Percentiles rank a stretch among this genome's conserved stretches.
Evolutionary conservation across 2,329 filamentous ascomycete genomes (phyloP).

Genomic region (Neopestalotiopsis clavispora): DNA sequence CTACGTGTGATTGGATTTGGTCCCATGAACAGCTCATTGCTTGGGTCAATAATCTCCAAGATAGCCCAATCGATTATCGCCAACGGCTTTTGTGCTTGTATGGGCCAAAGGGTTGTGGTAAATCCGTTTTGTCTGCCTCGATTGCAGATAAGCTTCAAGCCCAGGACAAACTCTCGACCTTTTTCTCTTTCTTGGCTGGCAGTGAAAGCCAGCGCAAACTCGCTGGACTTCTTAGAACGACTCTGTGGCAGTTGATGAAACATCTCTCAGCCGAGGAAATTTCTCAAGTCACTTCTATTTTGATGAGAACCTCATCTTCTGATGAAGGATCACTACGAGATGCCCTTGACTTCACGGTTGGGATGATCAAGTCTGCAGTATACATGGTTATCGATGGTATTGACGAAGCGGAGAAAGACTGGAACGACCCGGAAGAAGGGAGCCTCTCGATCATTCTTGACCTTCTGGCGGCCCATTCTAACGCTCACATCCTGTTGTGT

Average conservation of each 20-base stretch:
- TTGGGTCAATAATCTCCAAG: background rate
- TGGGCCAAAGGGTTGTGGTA: background rate
- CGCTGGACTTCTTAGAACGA: background rate
- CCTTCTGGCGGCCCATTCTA: background rate
- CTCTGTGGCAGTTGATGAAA: background rate
- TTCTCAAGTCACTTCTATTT: background rate
- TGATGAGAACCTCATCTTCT: background rate
- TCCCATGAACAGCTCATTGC: background rate
- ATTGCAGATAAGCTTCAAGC: background rate
- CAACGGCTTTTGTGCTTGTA: background rate
- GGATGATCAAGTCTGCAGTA: background rate
- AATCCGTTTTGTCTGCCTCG: background rate
- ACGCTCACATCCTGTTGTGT: background rate
- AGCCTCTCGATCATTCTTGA: background rate
- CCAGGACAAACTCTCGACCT: background rate
- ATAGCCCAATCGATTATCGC: background rate
- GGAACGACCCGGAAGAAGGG: background rate
- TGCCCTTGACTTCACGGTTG: background rate
- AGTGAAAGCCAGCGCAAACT: conserved; percentile 5
- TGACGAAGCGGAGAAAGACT: background rate
- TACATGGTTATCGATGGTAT: background rate
- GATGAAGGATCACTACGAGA: background rate
- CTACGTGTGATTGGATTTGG: background rate
- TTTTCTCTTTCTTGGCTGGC: background rate
- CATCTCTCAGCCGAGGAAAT: background rate